Evolutionary conservation across 2,329 filamentous ascomycete genomes (phyloP), one percentile per base, ranked within the genome.

Genomic region (Aspergillus novoparasiticus): DNA sequence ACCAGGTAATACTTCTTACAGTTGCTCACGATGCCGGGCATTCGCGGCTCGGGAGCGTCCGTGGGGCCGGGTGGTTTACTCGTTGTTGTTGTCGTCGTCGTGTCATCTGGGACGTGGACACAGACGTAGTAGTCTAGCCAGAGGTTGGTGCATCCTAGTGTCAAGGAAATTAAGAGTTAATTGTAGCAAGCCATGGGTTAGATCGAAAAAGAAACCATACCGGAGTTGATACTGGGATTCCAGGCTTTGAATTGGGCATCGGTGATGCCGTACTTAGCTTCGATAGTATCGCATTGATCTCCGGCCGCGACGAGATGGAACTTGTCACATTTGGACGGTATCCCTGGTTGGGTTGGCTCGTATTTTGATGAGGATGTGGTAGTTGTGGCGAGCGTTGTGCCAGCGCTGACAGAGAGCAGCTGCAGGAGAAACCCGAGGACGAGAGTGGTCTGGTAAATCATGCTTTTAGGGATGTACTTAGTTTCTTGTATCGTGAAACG

Each of bases 1-100:
- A 65, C 63, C 43, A 61, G 54, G 58, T 66, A 58, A 60, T 65
- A 69, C 30, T 59, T 66, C 39, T 62, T 62, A 57, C 67, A 69
- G 62, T 64, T 62, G 34, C n/a, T 32, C n/a, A 55, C 55, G 6
- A 64, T 61, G 9, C 54, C 59, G 16, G 62, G 30, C 62, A 62
- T 62, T 6, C 53, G 60, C 12, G 62, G 59, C 36, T 58, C 36
- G 8, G 51, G 39, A n/a, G 39, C n/a, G 39, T 19, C 16, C 16
- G 39, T 41, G 16, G 39, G 39, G 1, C 19, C 39, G 16, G 39
- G 39, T 8, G 39, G 19, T 6, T 41, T 10, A 14, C 39, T 41
- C 16, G 39, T 41, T 4, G 39, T 41, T 2, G 39, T 41, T 4
- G 16, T 19, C 2, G 39, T 39, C 5, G 34, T 41, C 4, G 39